Conservation (phyloP, 768 basidiomycete genomes). For the Neoboletus magnificus region DNA sequence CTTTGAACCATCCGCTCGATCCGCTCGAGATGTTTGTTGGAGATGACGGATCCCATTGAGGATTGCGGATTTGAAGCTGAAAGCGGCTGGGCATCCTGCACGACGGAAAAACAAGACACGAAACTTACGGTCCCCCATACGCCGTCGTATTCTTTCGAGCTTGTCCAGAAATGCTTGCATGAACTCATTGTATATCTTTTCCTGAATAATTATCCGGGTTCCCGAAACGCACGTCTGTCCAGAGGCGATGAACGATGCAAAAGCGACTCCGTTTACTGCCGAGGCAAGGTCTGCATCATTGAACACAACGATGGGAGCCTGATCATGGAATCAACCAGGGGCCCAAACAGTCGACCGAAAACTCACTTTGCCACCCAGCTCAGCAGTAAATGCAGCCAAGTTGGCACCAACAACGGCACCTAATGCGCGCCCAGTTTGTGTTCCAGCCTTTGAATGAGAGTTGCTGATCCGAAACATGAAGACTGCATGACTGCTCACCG, state of each 20-base stretch:
- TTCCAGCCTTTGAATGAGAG: constrained; percentile 57
- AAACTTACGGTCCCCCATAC: constrained; percentile 76
- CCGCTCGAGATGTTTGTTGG: constrained; percentile 56
- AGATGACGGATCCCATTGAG: constrained; percentile 82
- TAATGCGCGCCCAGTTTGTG: constrained; percentile 68
- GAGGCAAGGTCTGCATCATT: constrained; percentile 68
- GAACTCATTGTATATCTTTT: constrained; percentile 65
- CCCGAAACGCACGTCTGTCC: constrained; percentile 93
- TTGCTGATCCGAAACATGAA: neutral
- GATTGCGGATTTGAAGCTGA: constrained; percentile 66
- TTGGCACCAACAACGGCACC: constrained; percentile 75
- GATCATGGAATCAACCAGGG: constrained; percentile 2
- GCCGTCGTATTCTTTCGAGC: constrained; percentile 51
- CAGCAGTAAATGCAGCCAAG: constrained; percentile 73
- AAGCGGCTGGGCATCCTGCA: neutral
- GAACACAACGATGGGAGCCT: constrained; percentile 82
- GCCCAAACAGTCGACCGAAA: neutral
- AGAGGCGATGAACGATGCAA: constrained; percentile 81
- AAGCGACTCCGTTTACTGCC: constrained; percentile 82
- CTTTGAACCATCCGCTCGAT: constrained; percentile 56
- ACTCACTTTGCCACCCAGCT: constrained; percentile 78
- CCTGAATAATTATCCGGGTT: constrained; percentile 76
- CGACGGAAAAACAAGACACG: neutral
- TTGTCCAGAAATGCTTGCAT: constrained; percentile 61
- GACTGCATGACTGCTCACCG: constrained; percentile 43